phyloP scores from a whole-genome alignment of 2,329 filamentous ascomycete species.

The Fusarium bulbicola region DNA sequence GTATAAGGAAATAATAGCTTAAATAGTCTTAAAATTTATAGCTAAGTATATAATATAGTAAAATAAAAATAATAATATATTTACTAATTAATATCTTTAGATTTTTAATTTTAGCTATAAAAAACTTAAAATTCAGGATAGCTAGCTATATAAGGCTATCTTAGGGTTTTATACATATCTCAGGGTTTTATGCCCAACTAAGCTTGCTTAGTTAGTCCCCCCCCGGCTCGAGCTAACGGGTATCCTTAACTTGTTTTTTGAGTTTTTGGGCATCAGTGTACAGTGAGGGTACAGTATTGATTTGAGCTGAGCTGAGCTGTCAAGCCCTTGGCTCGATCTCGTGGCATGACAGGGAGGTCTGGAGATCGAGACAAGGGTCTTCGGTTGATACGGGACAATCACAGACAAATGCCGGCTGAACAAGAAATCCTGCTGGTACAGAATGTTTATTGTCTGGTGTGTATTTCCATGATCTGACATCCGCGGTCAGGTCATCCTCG shows the following conservation, averaged over 20 bases:
- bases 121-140: no score
- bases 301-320: not conserved
- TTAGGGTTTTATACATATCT: no score
- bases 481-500: not conserved
- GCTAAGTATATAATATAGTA: no score
- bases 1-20: no score
- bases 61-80: no score
- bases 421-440: not conserved
- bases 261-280: not conserved
- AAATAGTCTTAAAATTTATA: no score
- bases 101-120: no score
- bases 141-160: no score
- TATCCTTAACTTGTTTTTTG: not conserved
- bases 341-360: slow-evolving; percentile 22
- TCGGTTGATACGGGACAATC: not conserved
- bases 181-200: no score
- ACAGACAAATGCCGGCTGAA: not conserved
- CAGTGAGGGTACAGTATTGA: not conserved
- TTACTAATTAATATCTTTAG: no score
- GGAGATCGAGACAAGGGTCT: slow-evolving; percentile 32
- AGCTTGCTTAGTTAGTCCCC: no score
- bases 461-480: slow-evolving; percentile 7
- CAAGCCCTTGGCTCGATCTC: slow-evolving; percentile 26
- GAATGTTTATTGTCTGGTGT: not conserved
- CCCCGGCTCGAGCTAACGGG: no score